These are phyloP conservation scores for Cucurbita ficifolia DNA, from an alignment of 306 rosid genomes.

Conservation along the genomic window DNA sequence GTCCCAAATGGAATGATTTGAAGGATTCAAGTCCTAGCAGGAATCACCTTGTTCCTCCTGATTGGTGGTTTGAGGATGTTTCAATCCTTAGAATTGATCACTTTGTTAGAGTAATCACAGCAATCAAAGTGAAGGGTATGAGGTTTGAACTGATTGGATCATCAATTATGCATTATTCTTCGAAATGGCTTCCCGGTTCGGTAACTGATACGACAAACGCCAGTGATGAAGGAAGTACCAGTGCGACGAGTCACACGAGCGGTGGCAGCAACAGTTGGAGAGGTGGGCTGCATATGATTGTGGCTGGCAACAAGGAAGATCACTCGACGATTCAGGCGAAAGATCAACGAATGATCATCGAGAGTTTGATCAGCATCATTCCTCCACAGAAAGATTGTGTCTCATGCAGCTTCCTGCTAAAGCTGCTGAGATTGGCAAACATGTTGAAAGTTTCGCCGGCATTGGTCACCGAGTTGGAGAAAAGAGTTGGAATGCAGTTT, in stretches of 20 bases:
- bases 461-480: constrained; percentile 78
- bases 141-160: constrained; percentile 73
- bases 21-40: constrained; percentile 78
- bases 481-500: constrained; percentile 95
- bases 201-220: constrained; percentile 18
- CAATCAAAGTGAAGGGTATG: constrained; percentile 93
- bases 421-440: constrained; percentile 80
- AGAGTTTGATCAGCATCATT: constrained; percentile 87
- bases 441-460: constrained; percentile 87
- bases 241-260: constrained; percentile 27
- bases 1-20: constrained; percentile 69
- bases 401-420: constrained; percentile 82
- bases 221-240: constrained; percentile 46
- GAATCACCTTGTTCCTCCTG: constrained; percentile 71
- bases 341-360: constrained; percentile 75
- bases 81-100: constrained; percentile 90
- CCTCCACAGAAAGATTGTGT: constrained; percentile 95
- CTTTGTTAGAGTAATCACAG: constrained; percentile 82
- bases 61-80: constrained; percentile 99
- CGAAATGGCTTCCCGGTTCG: constrained; percentile 78
- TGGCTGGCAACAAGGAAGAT: constrained; percentile 50
- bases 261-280: constrained; percentile 40
- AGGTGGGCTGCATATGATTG: constrained; percentile 75
- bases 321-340: constrained; percentile 43
- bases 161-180: constrained; percentile 62